These are phyloP conservation scores for Suillus ampliporus DNA, from an alignment of 768 basidiomycete species.

Conservation along the genomic window DNA sequence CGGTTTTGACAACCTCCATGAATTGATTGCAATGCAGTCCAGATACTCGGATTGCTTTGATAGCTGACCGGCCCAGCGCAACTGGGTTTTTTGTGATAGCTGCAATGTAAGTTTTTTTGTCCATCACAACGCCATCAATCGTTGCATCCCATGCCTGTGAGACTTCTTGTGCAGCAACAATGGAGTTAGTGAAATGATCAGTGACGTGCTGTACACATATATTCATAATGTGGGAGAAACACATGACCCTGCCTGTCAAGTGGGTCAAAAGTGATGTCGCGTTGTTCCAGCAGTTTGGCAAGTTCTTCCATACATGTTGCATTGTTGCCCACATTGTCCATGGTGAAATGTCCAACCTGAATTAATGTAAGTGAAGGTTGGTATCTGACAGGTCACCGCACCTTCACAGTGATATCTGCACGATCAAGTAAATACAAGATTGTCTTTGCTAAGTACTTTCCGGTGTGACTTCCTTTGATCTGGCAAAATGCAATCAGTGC, in stretches of 20 bases:
- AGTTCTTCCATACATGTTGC: constrained; percentile 13
- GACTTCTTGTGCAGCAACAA: neutral
- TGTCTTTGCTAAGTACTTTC: constrained; percentile 1
- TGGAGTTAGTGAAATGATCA: constrained; percentile 30
- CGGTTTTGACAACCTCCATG: neutral
- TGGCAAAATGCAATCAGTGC: constrained; percentile 21
- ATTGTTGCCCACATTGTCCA: constrained; percentile 28
- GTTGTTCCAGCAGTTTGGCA: constrained; percentile 2
- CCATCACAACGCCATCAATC: neutral
- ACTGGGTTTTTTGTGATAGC: neutral
- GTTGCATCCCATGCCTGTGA: neutral
- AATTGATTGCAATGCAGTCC: constrained; percentile 2
- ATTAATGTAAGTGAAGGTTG: constrained; percentile 30
- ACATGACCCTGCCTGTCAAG: constrained; percentile 20
- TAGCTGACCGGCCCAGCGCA: neutral
- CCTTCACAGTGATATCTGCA: constrained; percentile 17
- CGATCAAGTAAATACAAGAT: constrained; percentile 6
- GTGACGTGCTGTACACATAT: constrained; percentile 26
- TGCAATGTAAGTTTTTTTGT: neutral
- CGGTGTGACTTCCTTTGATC: constrained; percentile 20
- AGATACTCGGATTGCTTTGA: neutral
- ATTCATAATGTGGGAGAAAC: constrained; percentile 32
- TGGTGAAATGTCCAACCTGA: constrained; percentile 27
- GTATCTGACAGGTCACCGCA: constrained; percentile 39
- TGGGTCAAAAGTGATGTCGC: constrained; percentile 16